These are phyloP conservation scores for Alternaria angustiovoidea DNA, from an alignment of 2,329 filamentous ascomycete genomes.

Conservation along the genomic window DNA sequence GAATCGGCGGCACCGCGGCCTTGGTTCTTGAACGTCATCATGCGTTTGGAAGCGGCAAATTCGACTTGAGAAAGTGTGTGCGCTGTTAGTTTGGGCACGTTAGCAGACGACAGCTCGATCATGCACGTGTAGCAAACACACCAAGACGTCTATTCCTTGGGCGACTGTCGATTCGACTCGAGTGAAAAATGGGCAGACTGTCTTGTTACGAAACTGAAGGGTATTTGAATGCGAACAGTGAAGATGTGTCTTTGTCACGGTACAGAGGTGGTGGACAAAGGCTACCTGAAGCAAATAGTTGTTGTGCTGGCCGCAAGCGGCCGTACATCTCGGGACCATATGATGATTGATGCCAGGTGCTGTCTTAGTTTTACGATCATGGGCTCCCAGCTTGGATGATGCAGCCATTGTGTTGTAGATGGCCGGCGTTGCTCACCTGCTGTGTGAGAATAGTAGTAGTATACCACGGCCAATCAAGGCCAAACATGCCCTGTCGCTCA, in stretches of 20 bases:
- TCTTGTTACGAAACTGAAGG: background rate
- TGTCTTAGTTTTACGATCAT: constrained; percentile 11
- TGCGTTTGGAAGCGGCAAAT: background rate
- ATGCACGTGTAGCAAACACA: constrained; percentile 14
- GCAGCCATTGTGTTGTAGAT: background rate
- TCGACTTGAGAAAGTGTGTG: background rate
- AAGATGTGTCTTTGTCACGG: constrained; percentile 29
- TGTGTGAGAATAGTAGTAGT: too few relatives aligned
- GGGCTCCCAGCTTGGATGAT: background rate
- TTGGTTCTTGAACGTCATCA: constrained; percentile 14
- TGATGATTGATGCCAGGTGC: constrained; percentile 12
- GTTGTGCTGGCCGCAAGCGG: constrained; percentile 30
- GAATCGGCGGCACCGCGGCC: background rate
- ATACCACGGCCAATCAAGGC: too few relatives aligned
- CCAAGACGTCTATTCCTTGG: background rate
- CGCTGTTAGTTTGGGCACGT: constrained; percentile 1
- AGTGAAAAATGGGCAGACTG: background rate
- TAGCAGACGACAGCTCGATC: constrained; percentile 1
- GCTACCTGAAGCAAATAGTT: constrained; percentile 24
- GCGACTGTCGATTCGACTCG: background rate
- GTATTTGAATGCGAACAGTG: constrained; percentile 8
- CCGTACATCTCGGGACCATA: constrained; percentile 11
- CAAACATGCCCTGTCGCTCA: background rate
- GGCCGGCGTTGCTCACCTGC: constrained; percentile 12
- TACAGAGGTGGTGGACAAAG: constrained; percentile 26